Percentiles rank a stretch among this genome's conserved stretches.
phyloP scores from a whole-genome alignment of 345 rosid genomes.

The Salix exigua region DNA sequence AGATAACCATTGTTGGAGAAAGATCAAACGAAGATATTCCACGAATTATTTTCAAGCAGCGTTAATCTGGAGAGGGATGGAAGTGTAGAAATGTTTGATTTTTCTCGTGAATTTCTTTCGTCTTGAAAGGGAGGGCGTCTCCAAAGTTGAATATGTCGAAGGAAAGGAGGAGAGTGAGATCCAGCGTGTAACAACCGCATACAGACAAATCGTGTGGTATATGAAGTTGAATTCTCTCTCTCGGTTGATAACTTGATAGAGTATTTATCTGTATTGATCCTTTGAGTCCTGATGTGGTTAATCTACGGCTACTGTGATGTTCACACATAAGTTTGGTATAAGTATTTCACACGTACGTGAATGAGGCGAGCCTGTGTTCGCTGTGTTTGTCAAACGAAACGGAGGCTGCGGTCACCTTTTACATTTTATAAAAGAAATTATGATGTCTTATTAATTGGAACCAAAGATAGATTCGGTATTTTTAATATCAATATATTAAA shows the following conservation, averaged over 20 bases:
- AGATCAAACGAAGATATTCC: neutral
- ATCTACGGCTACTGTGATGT: neutral
- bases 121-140: neutral
- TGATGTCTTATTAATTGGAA: no score
- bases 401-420: neutral
- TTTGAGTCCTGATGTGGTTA: neutral
- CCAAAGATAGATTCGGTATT: no score
- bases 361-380: neutral
- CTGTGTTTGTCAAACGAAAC: neutral
- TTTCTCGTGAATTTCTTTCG: neutral
- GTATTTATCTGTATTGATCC: no score
- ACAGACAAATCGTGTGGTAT: neutral
- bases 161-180: neutral
- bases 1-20: conserved; percentile 4
- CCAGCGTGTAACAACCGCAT: neutral
- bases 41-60: neutral
- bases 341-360: neutral
- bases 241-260: neutral
- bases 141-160: neutral
- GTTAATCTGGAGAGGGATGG: neutral
- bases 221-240: neutral
- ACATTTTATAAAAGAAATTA: neutral
- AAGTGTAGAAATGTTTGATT: no score
- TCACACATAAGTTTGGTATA: neutral
- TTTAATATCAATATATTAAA: no score